Conservation (phyloP, 805 yeast species). For the Helenozyma baotianmanensis region DNA sequence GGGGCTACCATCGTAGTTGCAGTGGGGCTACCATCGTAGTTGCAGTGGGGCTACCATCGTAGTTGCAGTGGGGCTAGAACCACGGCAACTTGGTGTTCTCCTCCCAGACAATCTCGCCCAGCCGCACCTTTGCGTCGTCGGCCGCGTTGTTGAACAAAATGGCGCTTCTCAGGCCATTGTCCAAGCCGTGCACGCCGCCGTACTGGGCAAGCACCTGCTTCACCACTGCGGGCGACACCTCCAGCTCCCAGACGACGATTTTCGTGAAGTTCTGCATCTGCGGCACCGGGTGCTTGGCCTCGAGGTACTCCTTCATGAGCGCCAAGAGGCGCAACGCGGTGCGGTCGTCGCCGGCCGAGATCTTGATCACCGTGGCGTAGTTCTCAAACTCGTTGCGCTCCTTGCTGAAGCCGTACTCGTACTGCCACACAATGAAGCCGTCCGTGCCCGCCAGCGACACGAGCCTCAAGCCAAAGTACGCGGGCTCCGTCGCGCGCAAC, state of each 20-base stretch:
- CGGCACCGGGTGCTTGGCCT: constrained; percentile 8
- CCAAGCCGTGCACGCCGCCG: constrained; percentile 20
- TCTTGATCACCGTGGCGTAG: constrained; percentile 25
- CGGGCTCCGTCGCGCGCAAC: constrained; percentile 24
- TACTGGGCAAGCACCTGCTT: constrained; percentile 13
- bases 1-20: too few relatives aligned
- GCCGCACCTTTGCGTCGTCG: constrained; percentile 22
- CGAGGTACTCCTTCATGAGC: constrained; percentile 14
- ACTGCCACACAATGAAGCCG: constrained; percentile 38
- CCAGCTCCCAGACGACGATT: constrained; percentile 33
- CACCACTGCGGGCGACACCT: constrained; percentile 17
- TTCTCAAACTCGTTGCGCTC: constrained; percentile 14
- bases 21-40: too few relatives aligned
- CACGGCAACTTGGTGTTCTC: constrained; percentile 39
- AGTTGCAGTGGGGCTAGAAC: constrained; percentile 33
- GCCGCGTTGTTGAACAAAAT: constrained; percentile 21
- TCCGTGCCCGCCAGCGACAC: constrained; percentile 10
- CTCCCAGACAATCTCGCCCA: constrained; percentile 35
- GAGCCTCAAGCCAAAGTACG: constrained; percentile 28
- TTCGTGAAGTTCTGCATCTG: constrained; percentile 15
- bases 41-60: too few relatives aligned
- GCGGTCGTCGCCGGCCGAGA: constrained; percentile 17
- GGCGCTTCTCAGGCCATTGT: constrained; percentile 35
- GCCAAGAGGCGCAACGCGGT: constrained; percentile 11
- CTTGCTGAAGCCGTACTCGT: constrained; percentile 24